Conservation (phyloP, 2,329 filamentous ascomycete species). For the Ophiostoma quercus region DNA sequence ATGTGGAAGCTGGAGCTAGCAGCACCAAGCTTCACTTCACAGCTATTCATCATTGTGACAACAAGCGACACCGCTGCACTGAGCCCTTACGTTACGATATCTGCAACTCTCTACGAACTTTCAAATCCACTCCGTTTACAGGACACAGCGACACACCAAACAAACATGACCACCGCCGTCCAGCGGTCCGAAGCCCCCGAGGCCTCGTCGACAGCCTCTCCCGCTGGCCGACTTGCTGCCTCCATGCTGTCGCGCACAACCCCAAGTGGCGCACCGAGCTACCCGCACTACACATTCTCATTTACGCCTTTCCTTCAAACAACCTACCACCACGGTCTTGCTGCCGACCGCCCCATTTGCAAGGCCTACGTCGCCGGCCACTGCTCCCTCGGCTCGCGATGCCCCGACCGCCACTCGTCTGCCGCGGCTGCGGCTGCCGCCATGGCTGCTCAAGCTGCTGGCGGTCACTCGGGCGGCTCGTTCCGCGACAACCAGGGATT, state of each 20-base stretch:
- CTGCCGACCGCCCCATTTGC: constrained; percentile 73
- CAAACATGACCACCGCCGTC: not conserved
- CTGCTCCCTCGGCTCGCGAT: constrained; percentile 78
- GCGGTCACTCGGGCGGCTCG: constrained; percentile 30
- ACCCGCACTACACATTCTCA: constrained; percentile 61
- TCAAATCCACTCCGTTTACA: not conserved
- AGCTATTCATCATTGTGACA: not conserved
- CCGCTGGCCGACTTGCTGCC: not conserved
- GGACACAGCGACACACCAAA: not conserved
- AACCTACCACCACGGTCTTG: constrained; percentile 79
- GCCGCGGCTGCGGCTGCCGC: constrained; percentile 28
- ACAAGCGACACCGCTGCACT: not conserved
- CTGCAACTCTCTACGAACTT: not conserved
- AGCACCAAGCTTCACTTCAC: constrained; percentile 1
- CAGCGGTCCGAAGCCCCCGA: constrained; percentile 2
- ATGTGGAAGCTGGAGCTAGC: not conserved
- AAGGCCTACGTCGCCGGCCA: constrained; percentile 74
- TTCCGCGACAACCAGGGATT: constrained; percentile 44
- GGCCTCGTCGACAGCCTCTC: not conserved
- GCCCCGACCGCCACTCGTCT: constrained; percentile 72
- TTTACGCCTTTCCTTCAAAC: constrained; percentile 81
- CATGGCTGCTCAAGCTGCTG: constrained; percentile 30
- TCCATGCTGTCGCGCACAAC: constrained; percentile 16
- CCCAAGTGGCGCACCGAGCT: constrained; percentile 36
- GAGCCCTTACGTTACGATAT: not conserved